Base-by-base conservation (phyloP, 306 rosid genomes). In the Macrotyloma uniflorum region DNA sequence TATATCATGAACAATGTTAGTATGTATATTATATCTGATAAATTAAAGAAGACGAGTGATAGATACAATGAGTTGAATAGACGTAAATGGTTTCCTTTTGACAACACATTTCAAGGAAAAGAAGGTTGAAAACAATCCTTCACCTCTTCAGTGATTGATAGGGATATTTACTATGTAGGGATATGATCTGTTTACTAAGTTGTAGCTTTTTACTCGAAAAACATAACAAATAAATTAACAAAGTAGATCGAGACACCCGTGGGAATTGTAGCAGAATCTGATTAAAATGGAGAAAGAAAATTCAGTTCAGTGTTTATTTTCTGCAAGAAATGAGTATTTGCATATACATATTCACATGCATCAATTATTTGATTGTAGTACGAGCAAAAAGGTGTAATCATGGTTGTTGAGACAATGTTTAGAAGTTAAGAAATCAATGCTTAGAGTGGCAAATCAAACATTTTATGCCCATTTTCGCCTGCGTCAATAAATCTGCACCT, bases 391-490 rank as follows among this genome's bases (percentile, higher is more conserved):
- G 78, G 75, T 70, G 73, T 19, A 42, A 85, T 85, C 81, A 81
- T 73, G 81, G 79, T 82, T 70, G 85, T 74, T 82, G 74, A 82
- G 71, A 74, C 62, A 33, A 74, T 82, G 86, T 76, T 85, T 85
- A 63, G 70, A 85, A 82, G 81, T 74, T 78, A 82, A 82, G 88
- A 69, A 85, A 85, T 62, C 79, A 24, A 82, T 54, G 79, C 74
- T 75, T 69, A 43, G 57, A 72, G 19, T 40, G 49, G 24, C 23
- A 70, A 45, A 57, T 78, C 76, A 67, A 51, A 62, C 47, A 75
- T 59, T 47, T 51, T 11, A 42, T 58, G 51, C 22, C 68, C 73
- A 47, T 50, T 30, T 24, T 38, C 50, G 23, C 40, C 67, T 46
- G 42, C 23, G 43, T 67, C 67, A 66, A 38, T 22, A 47, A 9